Base-by-base conservation (phyloP, 2,329 filamentous ascomycete species). In the Sporothrix curviconia region DNA sequence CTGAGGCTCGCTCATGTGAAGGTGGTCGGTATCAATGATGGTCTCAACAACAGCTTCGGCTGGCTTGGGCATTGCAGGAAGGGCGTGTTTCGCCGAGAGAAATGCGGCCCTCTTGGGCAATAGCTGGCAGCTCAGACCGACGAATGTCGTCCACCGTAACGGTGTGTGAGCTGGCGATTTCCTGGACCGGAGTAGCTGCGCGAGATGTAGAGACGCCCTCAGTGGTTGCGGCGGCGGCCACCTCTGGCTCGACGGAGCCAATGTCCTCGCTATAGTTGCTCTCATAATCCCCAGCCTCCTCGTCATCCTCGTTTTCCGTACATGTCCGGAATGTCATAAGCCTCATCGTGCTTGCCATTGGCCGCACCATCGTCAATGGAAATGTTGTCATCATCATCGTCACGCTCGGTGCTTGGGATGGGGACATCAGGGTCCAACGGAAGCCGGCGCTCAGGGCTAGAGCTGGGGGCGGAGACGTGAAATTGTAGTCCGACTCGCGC, bases 381-480 rank as follows among this genome's bases (percentile, higher is more conserved):
- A n/a, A 55, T 11, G 25, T 51, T 55, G 25, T 62, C 59, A 4
- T 51, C 47, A 17, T 63, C 47, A 28, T 63, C 61, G 12, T 64
- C 62, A 15, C 52, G 58, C 71, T 96, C 92, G 14, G 90, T 86
- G 36, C 90, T 95, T 19, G 90, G 92, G 64, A 96, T 90, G 0
- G 92, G 89, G 40, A 94, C 82, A 69, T 97, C 92, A 7, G 92
- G 92, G 68, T 97, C 91, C 59, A 90, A 79, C 32, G 83, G 74
- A 50, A 82, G 75, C 58, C 73, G 78, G n/a, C 75, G 79, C 59
- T 82, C 77, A 12, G 82, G 79, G 63, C 74, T 84, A 2, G 81
- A 83, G 60, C 78, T 79, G 2, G 79, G 75, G n/a, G 76, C 73
- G 1, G 81, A 2, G 84, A 84, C 3, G 82, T 84, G 65, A 86